Evolutionary conservation across 257 asterid genomes (phyloP).

Genomic region (Mentha longifolia): DNA sequence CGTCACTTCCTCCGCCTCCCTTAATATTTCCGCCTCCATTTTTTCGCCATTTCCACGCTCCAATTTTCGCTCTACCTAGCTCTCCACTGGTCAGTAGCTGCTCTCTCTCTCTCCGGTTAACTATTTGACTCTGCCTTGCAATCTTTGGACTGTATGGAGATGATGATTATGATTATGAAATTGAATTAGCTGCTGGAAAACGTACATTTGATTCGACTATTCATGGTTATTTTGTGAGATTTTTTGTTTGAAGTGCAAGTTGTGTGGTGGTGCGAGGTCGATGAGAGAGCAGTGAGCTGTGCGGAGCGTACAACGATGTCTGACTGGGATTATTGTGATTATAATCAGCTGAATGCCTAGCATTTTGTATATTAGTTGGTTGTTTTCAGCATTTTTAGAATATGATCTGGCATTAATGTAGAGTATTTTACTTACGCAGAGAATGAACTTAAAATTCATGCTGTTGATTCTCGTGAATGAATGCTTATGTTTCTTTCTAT

Average conservation of each 20-base stretch:
- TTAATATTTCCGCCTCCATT: conserved; percentile 53
- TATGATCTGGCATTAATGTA: conserved; percentile 10
- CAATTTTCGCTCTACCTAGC: conserved; percentile 29
- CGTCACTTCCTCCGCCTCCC: conserved; percentile 39
- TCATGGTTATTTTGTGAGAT: conserved; percentile 20
- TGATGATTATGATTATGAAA: conserved; percentile 24
- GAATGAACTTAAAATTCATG: background rate
- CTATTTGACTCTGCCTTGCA: background rate
- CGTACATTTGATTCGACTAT: conserved; percentile 26
- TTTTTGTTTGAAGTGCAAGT: conserved; percentile 24
- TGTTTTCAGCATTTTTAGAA: conserved; percentile 9
- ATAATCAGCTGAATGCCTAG: conserved; percentile 27
- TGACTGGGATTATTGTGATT: conserved; percentile 27
- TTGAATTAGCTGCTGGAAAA: conserved; percentile 16
- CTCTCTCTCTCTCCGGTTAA: conserved; percentile 24
- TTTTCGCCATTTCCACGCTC: conserved; percentile 32
- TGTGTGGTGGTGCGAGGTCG: conserved; percentile 34
- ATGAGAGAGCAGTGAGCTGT: conserved; percentile 29
- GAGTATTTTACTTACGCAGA: background rate
- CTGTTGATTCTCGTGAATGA: background rate
- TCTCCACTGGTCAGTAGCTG: conserved; percentile 35
- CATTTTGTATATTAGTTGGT: background rate
- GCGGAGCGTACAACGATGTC: conserved; percentile 27
- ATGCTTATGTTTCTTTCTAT: conserved; percentile 14
- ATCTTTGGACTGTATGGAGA: conserved; percentile 29